Evolutionary conservation across 306 rosid species (phyloP).

Genomic region (apple (Malus domestica)): DNA sequence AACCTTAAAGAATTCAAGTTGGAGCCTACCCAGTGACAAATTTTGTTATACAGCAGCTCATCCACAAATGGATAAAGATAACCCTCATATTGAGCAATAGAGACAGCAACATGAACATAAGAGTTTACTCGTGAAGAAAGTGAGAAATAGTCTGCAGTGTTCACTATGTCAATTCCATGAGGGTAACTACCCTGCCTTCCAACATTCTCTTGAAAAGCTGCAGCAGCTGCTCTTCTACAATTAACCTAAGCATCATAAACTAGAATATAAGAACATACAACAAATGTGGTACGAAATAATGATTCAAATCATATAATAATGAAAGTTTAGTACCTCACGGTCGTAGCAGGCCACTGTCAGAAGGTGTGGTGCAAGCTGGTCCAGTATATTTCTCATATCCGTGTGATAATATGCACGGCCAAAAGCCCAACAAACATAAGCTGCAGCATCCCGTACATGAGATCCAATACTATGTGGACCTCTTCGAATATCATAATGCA

Average conservation of each 20-base stretch:
- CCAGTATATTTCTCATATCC: slow-evolving; percentile 70
- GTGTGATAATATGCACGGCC: slow-evolving; percentile 87
- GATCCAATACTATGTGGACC: slow-evolving; percentile 99
- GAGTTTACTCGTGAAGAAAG: slow-evolving; percentile 81
- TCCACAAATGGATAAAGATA: slow-evolving; percentile 73
- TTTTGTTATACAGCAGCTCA: slow-evolving; percentile 74
- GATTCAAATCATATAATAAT: slow-evolving; percentile 1
- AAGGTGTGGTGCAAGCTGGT: slow-evolving; percentile 87
- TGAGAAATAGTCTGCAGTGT: slow-evolving; percentile 85
- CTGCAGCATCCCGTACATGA: slow-evolving; percentile 97
- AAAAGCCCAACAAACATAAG: slow-evolving; percentile 99
- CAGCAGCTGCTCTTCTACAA: slow-evolving; percentile 99
- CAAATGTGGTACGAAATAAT: not conserved
- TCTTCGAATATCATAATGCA: slow-evolving; percentile 95
- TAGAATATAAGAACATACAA: not conserved
- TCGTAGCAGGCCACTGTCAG: slow-evolving; percentile 91
- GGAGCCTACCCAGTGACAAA: slow-evolving; percentile 86
- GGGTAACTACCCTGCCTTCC: slow-evolving; percentile 96
- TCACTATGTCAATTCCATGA: slow-evolving; percentile 95
- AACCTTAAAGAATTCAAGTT: not conserved
- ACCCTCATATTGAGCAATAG: slow-evolving; percentile 77
- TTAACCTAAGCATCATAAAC: slow-evolving; percentile 60
- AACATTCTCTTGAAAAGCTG: slow-evolving; percentile 98
- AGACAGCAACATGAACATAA: slow-evolving; percentile 66
- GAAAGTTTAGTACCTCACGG: slow-evolving; percentile 65